These are phyloP conservation scores for Arachis hypogaea DNA, from an alignment of 306 rosid species.

Conservation along the genomic window DNA sequence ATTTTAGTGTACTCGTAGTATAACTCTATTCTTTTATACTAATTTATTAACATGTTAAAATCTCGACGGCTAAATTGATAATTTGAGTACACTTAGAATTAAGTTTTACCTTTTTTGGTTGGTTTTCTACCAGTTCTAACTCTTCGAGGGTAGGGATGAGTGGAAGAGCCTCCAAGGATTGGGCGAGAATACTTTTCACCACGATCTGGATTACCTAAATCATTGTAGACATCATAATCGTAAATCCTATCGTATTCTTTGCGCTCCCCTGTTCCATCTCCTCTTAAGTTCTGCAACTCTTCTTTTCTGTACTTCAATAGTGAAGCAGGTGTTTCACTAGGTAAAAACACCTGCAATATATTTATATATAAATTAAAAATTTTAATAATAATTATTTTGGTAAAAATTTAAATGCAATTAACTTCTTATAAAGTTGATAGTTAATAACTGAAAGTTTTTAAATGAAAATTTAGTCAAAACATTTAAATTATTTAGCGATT, in stretches of 20 bases:
- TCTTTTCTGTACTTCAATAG: slow-evolving; percentile 34
- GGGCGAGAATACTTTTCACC: slow-evolving; percentile 53
- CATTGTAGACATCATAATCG: slow-evolving; percentile 41
- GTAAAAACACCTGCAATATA: slow-evolving; percentile 32
- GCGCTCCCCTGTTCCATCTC: slow-evolving; percentile 42
- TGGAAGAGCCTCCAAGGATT: slow-evolving; percentile 66
- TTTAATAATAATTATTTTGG: too few species aligned
- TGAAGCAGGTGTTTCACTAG: slow-evolving; percentile 35
- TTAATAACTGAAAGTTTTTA: too few species aligned
- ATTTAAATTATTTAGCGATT: too few species aligned
- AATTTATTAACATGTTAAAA: too few species aligned
- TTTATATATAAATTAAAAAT: too few species aligned
- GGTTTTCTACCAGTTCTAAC: slow-evolving; percentile 75
- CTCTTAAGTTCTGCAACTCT: slow-evolving; percentile 39
- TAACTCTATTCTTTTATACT: too few species aligned
- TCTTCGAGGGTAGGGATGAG: slow-evolving; percentile 77
- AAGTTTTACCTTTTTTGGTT: slow-evolving; percentile 50
- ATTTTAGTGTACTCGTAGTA: too few species aligned
- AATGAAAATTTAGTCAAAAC: too few species aligned
- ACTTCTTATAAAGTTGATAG: too few species aligned
- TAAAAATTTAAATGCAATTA: too few species aligned
- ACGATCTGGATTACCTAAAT: slow-evolving; percentile 50
- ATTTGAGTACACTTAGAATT: too few species aligned
- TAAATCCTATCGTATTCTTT: slow-evolving; percentile 33
- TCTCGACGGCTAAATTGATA: too few species aligned